phyloP scores from a whole-genome alignment of 2,329 filamentous ascomycete genomes.

The Fusarium nisikadoi region DNA sequence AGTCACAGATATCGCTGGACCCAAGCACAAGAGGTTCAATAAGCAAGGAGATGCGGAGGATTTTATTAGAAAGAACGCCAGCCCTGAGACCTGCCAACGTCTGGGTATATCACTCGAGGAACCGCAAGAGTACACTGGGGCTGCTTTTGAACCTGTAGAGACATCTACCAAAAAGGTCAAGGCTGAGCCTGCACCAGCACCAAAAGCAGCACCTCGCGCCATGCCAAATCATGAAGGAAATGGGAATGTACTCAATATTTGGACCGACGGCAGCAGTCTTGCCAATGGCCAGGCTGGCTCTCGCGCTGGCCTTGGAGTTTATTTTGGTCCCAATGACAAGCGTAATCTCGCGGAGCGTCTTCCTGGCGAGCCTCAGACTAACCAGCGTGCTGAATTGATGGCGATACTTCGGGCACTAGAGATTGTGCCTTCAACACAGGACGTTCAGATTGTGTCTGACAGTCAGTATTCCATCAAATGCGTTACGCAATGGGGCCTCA shows the following conservation, averaged over 20 bases:
- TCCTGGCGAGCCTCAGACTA: constrained; percentile 81
- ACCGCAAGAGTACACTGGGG: constrained; percentile 1
- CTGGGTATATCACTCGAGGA: constrained; percentile 48
- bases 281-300: constrained; percentile 68
- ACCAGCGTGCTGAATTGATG: constrained; percentile 94
- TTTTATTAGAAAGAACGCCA: constrained; percentile 71
- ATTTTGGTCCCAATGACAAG: constrained; percentile 66
- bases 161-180: constrained; percentile 41
- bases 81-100: constrained; percentile 55
- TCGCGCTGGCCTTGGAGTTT: constrained; percentile 71
- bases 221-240: neutral
- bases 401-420: constrained; percentile 87
- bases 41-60: constrained; percentile 78
- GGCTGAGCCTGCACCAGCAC: constrained; percentile 41
- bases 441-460: constrained; percentile 85
- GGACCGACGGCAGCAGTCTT: constrained; percentile 71
- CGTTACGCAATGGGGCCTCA: constrained; percentile 82
- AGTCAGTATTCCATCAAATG: constrained; percentile 92
- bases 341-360: constrained; percentile 81
- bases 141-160: constrained; percentile 30
- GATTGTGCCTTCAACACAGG: constrained; percentile 72
- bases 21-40: constrained; percentile 75
- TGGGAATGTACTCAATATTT: constrained; percentile 55
- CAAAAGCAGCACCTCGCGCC: neutral
- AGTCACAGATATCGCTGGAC: constrained; percentile 77